phyloP scores from a whole-genome alignment of 139 green algal genomes.

The Cymbomonas tetramitiformis region DNA sequence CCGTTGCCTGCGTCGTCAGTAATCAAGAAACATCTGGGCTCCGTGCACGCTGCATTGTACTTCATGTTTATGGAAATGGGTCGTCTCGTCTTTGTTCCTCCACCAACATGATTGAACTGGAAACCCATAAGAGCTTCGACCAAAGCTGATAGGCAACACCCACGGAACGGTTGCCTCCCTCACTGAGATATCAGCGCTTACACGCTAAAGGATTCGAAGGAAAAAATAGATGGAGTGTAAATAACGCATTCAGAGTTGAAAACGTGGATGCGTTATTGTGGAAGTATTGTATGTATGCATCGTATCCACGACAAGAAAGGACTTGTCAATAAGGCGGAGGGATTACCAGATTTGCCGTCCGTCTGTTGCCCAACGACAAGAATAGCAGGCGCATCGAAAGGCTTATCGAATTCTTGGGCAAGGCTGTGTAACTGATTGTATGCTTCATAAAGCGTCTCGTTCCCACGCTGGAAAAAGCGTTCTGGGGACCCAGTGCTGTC shows the following conservation, averaged over 20 bases:
- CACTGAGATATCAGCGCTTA: not conserved
- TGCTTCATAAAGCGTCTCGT: constrained; percentile 78
- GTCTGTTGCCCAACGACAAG: constrained; percentile 89
- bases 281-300: no score
- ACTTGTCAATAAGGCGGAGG: no score
- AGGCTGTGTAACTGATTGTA: constrained; percentile 81
- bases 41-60: constrained; percentile 63
- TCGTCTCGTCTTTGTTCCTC: constrained; percentile 83
- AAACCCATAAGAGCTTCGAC: constrained; percentile 93
- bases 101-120: constrained; percentile 93
- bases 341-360: constrained; percentile 84
- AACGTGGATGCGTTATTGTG: no score
- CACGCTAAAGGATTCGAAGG: no score
- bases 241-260: no score
- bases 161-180: no score
- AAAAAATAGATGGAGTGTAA: no score
- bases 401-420: constrained; percentile 83
- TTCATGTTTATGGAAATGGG: constrained; percentile 94
- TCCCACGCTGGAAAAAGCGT: constrained; percentile 36
- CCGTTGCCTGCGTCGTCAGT: constrained; percentile 43
- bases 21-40: constrained; percentile 70
- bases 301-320: no score
- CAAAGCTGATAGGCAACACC: no score
- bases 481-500: no score
- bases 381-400: constrained; percentile 86